Conservation (phyloP, 176 grass and related monocot species). For the Oryza brachyantha region DNA sequence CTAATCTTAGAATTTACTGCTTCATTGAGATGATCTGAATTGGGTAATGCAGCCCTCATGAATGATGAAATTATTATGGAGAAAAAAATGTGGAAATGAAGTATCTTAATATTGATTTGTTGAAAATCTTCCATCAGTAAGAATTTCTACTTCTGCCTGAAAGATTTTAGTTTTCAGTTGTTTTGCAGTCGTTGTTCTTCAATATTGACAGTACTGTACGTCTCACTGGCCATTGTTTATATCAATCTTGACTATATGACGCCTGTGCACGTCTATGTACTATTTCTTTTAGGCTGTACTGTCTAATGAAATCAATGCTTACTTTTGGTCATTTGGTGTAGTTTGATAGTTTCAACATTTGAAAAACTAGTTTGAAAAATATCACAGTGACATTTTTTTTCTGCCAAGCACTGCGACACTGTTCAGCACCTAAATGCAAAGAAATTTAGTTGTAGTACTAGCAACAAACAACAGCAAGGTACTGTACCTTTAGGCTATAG, state of each 20-base stretch:
- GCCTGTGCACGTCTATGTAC: background rate
- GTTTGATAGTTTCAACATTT: background rate
- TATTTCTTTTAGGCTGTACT: background rate
- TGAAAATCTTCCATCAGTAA: background rate
- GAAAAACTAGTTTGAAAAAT: background rate
- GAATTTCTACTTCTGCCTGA: background rate
- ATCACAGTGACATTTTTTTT: background rate
- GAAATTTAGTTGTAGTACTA: too few species aligned
- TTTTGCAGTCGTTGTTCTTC: constrained; percentile 24
- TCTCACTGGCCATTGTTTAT: constrained; percentile 12
- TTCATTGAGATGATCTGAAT: constrained; percentile 13
- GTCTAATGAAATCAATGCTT: background rate
- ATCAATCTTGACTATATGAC: constrained; percentile 27
- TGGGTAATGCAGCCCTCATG: constrained; percentile 30
- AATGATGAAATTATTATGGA: constrained; percentile 18
- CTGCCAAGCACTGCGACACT: background rate
- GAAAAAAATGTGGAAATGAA: constrained; percentile 26
- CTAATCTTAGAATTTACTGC: constrained; percentile 24
- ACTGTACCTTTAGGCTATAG: background rate
- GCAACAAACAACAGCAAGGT: background rate
- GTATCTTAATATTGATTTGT: constrained; percentile 2
- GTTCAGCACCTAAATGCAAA: background rate
- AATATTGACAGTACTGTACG: constrained; percentile 1
- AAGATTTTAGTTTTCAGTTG: constrained; percentile 3
- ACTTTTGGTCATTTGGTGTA: background rate